phyloP scores from a whole-genome alignment of 441 rosid genomes.

The Geranium incanum region DNA sequence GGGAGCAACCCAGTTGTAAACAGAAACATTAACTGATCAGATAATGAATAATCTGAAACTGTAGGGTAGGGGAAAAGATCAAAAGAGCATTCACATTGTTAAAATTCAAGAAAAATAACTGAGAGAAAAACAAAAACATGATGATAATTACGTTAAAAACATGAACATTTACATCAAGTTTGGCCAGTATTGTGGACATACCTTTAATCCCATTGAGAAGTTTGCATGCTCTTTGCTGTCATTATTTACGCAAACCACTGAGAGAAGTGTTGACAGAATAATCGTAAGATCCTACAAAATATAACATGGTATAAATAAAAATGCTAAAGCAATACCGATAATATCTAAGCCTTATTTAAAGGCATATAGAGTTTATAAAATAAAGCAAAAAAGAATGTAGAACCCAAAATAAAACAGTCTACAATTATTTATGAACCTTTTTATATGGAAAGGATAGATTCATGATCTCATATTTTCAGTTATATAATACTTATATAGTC shows the following conservation, averaged over 20 bases:
- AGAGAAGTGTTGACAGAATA: conserved; percentile 83
- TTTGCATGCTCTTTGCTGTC: conserved; percentile 56
- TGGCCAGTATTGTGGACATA: conserved; percentile 17
- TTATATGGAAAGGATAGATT: neutral
- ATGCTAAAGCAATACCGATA: conserved; percentile 8
- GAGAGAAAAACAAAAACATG: conserved; percentile 2
- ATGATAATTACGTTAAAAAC: conserved; percentile 9
- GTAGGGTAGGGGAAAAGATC: neutral
- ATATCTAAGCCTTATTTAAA: neutral
- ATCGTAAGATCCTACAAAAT: conserved; percentile 64
- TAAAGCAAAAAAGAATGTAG: conserved; percentile 7
- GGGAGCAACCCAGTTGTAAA: neutral
- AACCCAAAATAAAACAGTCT: neutral
- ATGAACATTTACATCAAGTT: conserved; percentile 14
- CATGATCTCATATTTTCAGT: conserved; percentile 5
- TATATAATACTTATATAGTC: neutral
- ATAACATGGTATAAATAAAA: conserved; percentile 8
- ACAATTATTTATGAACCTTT: neutral
- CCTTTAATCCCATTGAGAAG: conserved; percentile 81
- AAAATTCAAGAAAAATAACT: neutral
- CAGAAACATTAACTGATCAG: conserved; percentile 1
- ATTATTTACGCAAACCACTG: conserved; percentile 56
- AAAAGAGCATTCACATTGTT: neutral
- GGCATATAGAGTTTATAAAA: conserved; percentile 2
- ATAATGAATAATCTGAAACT: conserved; percentile 8